Evolutionary conservation across 2,329 filamentous ascomycete genomes (phyloP).

Genomic region (Emmonsia crescens): DNA sequence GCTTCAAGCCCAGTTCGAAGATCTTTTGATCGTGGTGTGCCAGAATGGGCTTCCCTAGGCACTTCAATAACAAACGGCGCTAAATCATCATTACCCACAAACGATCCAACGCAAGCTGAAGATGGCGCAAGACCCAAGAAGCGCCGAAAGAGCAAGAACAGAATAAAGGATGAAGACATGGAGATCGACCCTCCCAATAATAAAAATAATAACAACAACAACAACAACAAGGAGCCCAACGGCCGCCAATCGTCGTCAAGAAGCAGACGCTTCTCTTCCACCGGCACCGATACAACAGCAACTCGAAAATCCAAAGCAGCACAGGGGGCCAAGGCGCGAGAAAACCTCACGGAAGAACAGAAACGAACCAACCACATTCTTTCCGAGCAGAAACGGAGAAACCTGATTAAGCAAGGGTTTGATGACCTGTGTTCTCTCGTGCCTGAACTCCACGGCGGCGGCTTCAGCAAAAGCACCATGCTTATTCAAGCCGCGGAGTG

Average conservation of each 20-base stretch:
- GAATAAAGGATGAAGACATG: slow-evolving; percentile 34
- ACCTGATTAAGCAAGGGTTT: slow-evolving; percentile 71
- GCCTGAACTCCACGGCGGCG: slow-evolving; percentile 60
- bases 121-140: slow-evolving; percentile 34
- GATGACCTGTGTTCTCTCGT: slow-evolving; percentile 69
- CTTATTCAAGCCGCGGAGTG: slow-evolving; percentile 66
- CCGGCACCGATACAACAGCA: slow-evolving; percentile 16
- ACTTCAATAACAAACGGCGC: background rate
- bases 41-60: slow-evolving; percentile 3
- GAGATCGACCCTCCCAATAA: slow-evolving; percentile 18
- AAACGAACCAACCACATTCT: slow-evolving; percentile 79
- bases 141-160: slow-evolving; percentile 46
- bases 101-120: slow-evolving; percentile 18
- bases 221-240: background rate
- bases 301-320: slow-evolving; percentile 16
- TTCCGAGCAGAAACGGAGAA: slow-evolving; percentile 77
- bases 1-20: slow-evolving; percentile 44
- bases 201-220: background rate
- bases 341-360: slow-evolving; percentile 64
- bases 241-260: background rate
- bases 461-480: slow-evolving; percentile 74
- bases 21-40: slow-evolving; percentile 1
- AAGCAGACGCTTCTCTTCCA: slow-evolving; percentile 9
- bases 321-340: slow-evolving; percentile 31
- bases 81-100: background rate